Evolutionary conservation across 2,329 filamentous ascomycete species (phyloP), one percentile per base, ranked within the genome.

Genomic region (Nothophoma quercina): DNA sequence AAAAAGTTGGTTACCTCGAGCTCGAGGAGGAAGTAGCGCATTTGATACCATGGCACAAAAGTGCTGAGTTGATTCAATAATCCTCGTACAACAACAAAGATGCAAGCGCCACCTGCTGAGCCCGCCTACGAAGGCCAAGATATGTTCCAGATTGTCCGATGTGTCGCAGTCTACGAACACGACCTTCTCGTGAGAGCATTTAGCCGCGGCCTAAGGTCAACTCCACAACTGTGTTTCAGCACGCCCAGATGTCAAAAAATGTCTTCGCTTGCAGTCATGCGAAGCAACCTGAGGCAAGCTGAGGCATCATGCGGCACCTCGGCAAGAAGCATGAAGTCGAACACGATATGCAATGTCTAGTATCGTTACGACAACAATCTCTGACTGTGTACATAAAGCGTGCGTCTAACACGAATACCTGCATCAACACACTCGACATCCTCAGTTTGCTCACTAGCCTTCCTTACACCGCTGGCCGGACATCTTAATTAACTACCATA

Each of bases 1-100:
- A 98, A 97, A 81, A 90, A 89, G 72, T 76, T 96, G 51, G 85
- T 96, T 21, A 83, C 82, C 49, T 79, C 80, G 58, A 81, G 82
- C 13, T 80, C 85, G 49, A 79, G 85, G 62, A 85, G 83, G 68
- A 88, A 89, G 78, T 88, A 49, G 30, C n/a, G 15, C 36, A 13
- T 28, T 44, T 28, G 41, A 47, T 39, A 47, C 34, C 34, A 47
- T n/a, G 18, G n/a, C n/a, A n/a, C n/a, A n/a, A n/a, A n/a, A n/a
- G n/a, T n/a, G n/a, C n/a, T n/a, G n/a, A n/a, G n/a, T n/a, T n/a
- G n/a, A n/a, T n/a, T n/a, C n/a, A n/a, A n/a, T n/a, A n/a, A n/a
- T n/a, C n/a, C n/a, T n/a, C n/a, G n/a, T n/a, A n/a, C n/a, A n/a
- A n/a, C n/a, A n/a, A n/a, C n/a, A n/a, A n/a, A n/a, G n/a, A n/a